Percentiles rank a stretch among this genome's conserved stretches.
Conservation (phyloP, 73 alveolate species). For the Durusdinium trenchii region DNA sequence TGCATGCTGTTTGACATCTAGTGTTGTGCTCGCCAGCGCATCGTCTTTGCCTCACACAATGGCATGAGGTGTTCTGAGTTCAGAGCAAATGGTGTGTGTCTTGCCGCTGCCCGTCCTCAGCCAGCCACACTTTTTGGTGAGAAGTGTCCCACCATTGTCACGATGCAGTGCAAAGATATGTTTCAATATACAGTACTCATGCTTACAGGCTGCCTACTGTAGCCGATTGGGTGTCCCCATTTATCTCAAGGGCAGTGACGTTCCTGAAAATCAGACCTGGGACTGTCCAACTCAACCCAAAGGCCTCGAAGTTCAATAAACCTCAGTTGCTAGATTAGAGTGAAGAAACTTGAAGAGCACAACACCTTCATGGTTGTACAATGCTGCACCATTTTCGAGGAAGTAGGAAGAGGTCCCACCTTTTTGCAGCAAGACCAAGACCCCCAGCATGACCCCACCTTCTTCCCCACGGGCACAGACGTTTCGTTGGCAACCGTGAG, state of each 20-base stretch:
- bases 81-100: conserved; percentile 61
- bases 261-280: no score
- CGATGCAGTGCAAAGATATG: no score
- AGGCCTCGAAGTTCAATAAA: no score
- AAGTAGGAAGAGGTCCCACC: not conserved
- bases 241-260: no score
- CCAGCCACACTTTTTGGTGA: no score
- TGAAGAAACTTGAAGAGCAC: not conserved
- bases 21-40: not conserved
- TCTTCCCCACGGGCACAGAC: not conserved
- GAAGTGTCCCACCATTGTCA: no score
- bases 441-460: not conserved
- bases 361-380: not conserved
- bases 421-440: not conserved
- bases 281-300: no score
- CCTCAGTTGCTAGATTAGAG: no score
- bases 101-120: conserved; percentile 94
- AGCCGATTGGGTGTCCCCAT: no score
- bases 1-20: not conserved
- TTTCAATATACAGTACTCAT: no score
- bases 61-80: not conserved
- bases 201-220: no score
- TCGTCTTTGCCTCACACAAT: not conserved
- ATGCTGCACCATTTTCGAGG: not conserved
- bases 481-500: not conserved